Evolutionary conservation across 306 rosid species (phyloP), one percentile per base, ranked within the genome.

Genomic region (Castanospermum australe): DNA sequence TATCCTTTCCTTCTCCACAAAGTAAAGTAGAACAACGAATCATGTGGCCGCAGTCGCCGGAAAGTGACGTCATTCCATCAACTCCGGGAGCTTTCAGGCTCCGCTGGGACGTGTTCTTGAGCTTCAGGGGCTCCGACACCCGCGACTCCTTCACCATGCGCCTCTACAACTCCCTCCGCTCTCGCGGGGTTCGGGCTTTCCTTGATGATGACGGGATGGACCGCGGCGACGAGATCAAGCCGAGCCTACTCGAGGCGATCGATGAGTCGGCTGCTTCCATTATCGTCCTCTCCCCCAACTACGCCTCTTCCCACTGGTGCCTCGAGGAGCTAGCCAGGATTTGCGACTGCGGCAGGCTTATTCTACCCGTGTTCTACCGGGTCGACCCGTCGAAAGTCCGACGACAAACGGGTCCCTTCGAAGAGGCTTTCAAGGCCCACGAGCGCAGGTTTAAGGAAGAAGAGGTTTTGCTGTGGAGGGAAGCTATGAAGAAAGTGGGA

Each of bases 91-190:
- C 38, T 11, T 76, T 48, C 56, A 59, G 85, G 67, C 78, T 75
- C 21, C 67, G 60, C 0, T 82, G 85, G 78, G 85, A 82, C 52
- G 88, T 87, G 21, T 87, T 84, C 71, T 33, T 87, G 45, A 87
- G 90, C 70, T 87, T 87, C 68, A 69, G 90, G 48, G 90, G 88
- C 14, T 30, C 24, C 13, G 88, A 87, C 38, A 82, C 86, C 1
- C 88, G 85, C 57, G 5, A 52, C 5, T 0, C 8, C 38, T 73
- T 84, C 78, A 79, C 79, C 2, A 66, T 18, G 4, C 22, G 17
- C 6, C 80, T 87, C 14, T 82, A 82, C 71, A 12, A 78, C 3
- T 33, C 75, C 0, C 79, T 81, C 12, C 5, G 60, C 1, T 2
- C 15, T 5, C 5, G 54, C 1, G 83, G 75, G 51, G 7, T 83